Evolutionary conservation across 1,139 yeast species (phyloP).

Genomic region (Arxiozyma heterogenica): DNA sequence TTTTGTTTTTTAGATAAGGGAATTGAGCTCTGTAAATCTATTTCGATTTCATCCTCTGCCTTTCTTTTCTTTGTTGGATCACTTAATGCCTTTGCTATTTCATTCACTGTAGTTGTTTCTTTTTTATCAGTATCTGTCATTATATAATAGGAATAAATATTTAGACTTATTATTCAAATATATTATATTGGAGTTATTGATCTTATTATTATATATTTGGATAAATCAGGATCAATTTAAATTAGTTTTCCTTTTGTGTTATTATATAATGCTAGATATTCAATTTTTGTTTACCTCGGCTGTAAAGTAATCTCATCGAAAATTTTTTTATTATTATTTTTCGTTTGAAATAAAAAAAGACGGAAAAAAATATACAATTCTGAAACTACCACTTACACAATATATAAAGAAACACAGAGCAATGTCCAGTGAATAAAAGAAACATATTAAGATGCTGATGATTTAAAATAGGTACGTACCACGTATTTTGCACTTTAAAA

Average conservation of each 20-base stretch:
- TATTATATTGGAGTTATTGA: no score
- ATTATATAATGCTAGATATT: no score
- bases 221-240: neutral
- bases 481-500: no score
- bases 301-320: neutral
- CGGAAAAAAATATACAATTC: no score
- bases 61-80: slow-evolving; percentile 33
- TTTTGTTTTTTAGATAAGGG: slow-evolving; percentile 90
- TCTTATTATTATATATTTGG: neutral
- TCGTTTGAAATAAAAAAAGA: neutral
- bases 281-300: neutral
- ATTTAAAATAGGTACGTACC: no score
- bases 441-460: neutral
- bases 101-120: slow-evolving; percentile 2
- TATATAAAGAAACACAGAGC: no score
- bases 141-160: neutral
- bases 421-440: no score
- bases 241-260: no score
- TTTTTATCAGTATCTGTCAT: slow-evolving; percentile 9
- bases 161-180: no score
- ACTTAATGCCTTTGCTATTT: slow-evolving; percentile 22
- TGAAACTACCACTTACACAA: no score
- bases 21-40: slow-evolving; percentile 64
- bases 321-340: neutral
- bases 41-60: slow-evolving; percentile 56